phyloP scores from a whole-genome alignment of 129 eudicot genomes.

The Helichrysum umbraculigerum region DNA sequence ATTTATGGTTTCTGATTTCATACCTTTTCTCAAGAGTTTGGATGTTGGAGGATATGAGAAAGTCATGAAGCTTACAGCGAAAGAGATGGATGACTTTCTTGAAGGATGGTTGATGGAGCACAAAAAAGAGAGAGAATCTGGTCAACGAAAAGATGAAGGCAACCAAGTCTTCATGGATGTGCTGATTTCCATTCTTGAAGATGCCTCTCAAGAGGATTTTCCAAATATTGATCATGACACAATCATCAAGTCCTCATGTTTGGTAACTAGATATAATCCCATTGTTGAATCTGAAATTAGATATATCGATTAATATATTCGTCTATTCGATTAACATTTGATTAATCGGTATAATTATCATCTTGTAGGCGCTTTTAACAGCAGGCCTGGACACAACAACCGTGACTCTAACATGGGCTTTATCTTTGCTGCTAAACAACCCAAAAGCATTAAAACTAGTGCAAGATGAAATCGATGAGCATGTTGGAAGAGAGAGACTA shows the following conservation, averaged over 20 bases:
- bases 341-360: not conserved
- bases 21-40: conserved; percentile 32
- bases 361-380: conserved; percentile 8
- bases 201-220: conserved; percentile 15
- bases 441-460: not conserved
- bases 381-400: conserved; percentile 32
- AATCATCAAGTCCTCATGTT: conserved; percentile 23
- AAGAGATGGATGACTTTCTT: conserved; percentile 30
- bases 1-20: conserved; percentile 33
- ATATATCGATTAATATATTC: not conserved
- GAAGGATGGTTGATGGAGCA: conserved; percentile 38
- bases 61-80: conserved; percentile 22
- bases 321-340: not conserved
- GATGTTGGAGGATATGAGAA: conserved; percentile 37
- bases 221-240: conserved; percentile 17
- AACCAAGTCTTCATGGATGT: conserved; percentile 29
- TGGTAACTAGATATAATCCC: conserved; percentile 4
- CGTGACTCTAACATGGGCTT: conserved; percentile 41
- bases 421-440: conserved; percentile 40
- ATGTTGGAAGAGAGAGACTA: conserved; percentile 38
- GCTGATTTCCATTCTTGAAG: conserved; percentile 18
- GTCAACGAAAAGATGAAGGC: not conserved
- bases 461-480: conserved; percentile 22
- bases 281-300: not conserved
- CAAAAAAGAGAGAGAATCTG: not conserved